Base-by-base conservation (phyloP, 2,329 filamentous ascomycete species). In the Exophiala bonariae region DNA sequence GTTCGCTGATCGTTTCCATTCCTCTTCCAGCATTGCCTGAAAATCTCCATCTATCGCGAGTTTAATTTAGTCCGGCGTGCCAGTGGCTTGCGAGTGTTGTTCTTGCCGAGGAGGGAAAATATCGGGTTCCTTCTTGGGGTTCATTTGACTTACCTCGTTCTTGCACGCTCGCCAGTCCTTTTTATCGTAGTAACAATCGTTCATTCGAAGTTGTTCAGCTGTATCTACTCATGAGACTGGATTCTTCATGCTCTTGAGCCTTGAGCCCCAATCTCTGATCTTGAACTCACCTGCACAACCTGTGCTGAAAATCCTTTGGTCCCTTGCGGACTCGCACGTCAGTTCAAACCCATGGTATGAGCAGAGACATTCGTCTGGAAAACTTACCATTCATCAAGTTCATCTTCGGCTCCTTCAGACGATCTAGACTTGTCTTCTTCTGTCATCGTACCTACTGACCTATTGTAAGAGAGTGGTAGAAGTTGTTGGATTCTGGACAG, bases 281-380 rank as follows among this genome's bases (percentile, higher is more conserved):
- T 26, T 42, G 14, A 22, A n/a, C 17, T 46, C 40, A 49, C 92
- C 85, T 69, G 90, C 82, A 64, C 92, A 97, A 49, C 92, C 93
- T 2, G 92, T 97, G 75, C 89, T 96, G 75, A 89, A 95, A 69
- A 97, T 97, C 65, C 93, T 81, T 79, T 96, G 92, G 75, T 97
- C 91, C 92, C 92, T 97, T n/a, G n/a, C n/a, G 4, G 36, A 20
- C 17, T 39, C 37, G 40, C 38, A 22, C 22, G 17, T 39, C 22
- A 47, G 36, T 22, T 20, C 32, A 40, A n/a, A 33, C 35, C 22
- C 26, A 18, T 32, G 38, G 19, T 17, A 19, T 47, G 31, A 40
- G 13, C 48, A 48, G 33, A 34, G 30, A 55, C 62, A 80, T 69
- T 11, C 31, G 28, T 18, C 9, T 13, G 7, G 41, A 19, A 9